Percentiles rank a stretch among this genome's conserved stretches.
phyloP scores from a whole-genome alignment of 495 filamentous ascomycete genomes.

The Talaromyces liani region DNA sequence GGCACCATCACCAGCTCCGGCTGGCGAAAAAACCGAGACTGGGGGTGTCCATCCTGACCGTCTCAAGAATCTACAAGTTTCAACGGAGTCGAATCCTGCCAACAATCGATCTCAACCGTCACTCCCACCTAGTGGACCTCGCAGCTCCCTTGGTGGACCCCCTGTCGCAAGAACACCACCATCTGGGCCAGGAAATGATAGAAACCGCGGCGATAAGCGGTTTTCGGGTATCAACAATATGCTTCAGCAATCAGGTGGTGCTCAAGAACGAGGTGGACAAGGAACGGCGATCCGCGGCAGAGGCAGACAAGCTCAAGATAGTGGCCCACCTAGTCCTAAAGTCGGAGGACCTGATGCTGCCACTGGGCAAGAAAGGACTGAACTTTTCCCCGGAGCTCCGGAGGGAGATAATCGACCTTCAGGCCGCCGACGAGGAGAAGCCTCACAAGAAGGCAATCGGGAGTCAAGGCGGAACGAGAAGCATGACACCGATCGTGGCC shows the following conservation, averaged over 20 bases:
- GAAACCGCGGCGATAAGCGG: constrained; percentile 35
- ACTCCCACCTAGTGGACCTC: constrained; percentile 33
- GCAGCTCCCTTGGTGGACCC: constrained; percentile 18
- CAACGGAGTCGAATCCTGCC: constrained; percentile 15
- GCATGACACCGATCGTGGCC: constrained; percentile 14
- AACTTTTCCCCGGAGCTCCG: constrained; percentile 17
- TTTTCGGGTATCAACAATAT: constrained; percentile 37
- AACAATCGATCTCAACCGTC: constrained; percentile 17
- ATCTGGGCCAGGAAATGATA: constrained; percentile 24
- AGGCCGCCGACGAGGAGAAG: constrained; percentile 21
- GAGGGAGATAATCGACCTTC: constrained; percentile 16
- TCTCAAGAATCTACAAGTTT: constrained; percentile 26
- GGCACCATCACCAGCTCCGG: constrained; percentile 14
- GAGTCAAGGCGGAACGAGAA: constrained; percentile 21
- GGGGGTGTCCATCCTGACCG: constrained; percentile 45
- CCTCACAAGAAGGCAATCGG: constrained; percentile 24
- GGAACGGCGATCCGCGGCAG: constrained; percentile 32
- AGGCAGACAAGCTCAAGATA: constrained; percentile 28
- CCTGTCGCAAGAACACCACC: constrained; percentile 21
- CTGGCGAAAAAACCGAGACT: constrained; percentile 19
- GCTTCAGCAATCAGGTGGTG: constrained; percentile 34
- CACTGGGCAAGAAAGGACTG: constrained; percentile 16
- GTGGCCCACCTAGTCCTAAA: constrained; percentile 19
- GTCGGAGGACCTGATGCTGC: constrained; percentile 21
- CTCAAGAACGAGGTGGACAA: constrained; percentile 24